Evolutionary conservation across 2,329 filamentous ascomycete genomes (phyloP), one percentile per base, ranked within the genome.

Genomic region (Aureobasidium sp.): DNA sequence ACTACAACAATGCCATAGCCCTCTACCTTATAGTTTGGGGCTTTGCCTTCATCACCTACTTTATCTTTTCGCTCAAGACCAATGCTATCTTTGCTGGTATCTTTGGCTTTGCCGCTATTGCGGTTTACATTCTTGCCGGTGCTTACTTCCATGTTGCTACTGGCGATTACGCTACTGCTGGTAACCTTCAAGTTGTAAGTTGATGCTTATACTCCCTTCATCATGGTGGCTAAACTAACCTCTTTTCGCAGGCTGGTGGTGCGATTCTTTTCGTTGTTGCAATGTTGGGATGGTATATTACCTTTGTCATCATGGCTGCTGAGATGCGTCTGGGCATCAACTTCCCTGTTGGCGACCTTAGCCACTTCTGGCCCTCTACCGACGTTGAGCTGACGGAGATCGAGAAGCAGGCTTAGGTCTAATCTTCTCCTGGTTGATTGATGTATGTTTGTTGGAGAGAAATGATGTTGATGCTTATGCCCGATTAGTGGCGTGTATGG

Each of bases 11-110:
- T 0, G 77, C 74, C 1, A 71, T 83, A 29, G 80, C 74, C 0
- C 65, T 82, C 4, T 82, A 81, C 65, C 70, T 81, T 5, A 70
- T 82, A 5, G 77, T 81, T 4, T 82, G 80, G 79, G 80, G 79
- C 0, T 81, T 82, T 47, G 79, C 78, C 10, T 68, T 82, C 16
- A 75, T 78, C 32, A 81, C 79, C 0, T 81, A 80, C 61, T 80
- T 78, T 67, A 68, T 82, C 50, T 82, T 82, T 63, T 78, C 79
- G 0, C 69, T 79, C 21, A 76, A 77, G 68, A 81, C 81, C 53
- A 82, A 82, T 65, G 64, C 70, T 2, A 76, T 81, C 1, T 81
- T 82, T 62, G 77, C 79, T 0, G 59, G 71, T 1, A 82, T 82
- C 58, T 82, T 82, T 61, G 67, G 76, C 3, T 73, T 79, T 25